Evolutionary conservation across 2,329 filamentous ascomycete genomes (phyloP), one percentile per base, ranked within the genome.

Genomic region (Colletotrichum trifolii): DNA sequence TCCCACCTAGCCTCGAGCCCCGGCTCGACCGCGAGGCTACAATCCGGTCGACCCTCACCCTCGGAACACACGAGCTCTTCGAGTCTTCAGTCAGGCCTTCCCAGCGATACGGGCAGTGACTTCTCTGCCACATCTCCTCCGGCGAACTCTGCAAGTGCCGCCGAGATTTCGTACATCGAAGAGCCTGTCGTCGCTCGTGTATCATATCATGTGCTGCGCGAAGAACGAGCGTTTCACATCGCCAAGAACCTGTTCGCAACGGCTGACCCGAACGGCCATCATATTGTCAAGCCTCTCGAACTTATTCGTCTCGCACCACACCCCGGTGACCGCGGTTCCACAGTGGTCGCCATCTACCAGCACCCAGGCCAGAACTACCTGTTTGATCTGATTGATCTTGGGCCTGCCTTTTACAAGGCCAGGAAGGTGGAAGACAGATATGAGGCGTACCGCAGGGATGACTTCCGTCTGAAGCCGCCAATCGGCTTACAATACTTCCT

Each of bases 211-310:
- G 85, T 90, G 13, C 82, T 97, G 56, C 89, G 94, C 8, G 88
- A 97, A 70, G 94, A 98, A 80, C 85, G 94, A 67, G 91, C 95
- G 62, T 97, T 91, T 73, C 92, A 97, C 71, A 91, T 96, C 69
- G 88, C 90, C 73, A 93, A 91, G 77, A 87, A 83, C 65, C 82
- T 97, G 53, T 88, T 89, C 43, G 83, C 86, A 60, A 88, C 89
- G 12, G 89, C 88, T 34, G 93, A 96, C 73, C 90, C 90, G 1
- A 81, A 89, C 25, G 90, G 88, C 67, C 84, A 88, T 60, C 92
- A 96, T 74, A 94, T 96, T 65, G 87, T 93, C 43, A 90, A 88
- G 64, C 93, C 94, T 1, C 81, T 98, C 60, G 93, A 97, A 68
- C 85, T 97, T 46, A 82, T 95, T 60, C 86, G 91, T 35, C 79